A percentile compares a stretch with the other conserved stretches of the same genome.
Conservation (phyloP, 2,329 filamentous ascomycete species). For the Coniella vitis region DNA sequence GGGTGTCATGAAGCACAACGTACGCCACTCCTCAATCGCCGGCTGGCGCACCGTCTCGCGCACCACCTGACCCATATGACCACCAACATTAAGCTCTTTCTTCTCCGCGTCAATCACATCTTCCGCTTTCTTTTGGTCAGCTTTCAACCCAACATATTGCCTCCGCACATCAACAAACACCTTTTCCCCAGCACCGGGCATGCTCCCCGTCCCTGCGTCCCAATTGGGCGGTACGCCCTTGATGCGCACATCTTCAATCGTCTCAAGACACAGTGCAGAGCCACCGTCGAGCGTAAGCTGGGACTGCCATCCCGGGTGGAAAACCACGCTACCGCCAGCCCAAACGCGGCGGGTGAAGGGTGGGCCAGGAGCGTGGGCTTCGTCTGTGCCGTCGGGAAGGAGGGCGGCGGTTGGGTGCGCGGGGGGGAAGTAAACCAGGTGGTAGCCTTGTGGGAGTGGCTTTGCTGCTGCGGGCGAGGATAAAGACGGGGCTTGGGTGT, state of each 20-base stretch:
- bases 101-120: neutral
- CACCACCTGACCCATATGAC: neutral
- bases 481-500: no score
- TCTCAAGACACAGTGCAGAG: slow-evolving; percentile 38
- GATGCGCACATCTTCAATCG: slow-evolving; percentile 32
- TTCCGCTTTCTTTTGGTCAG: slow-evolving; percentile 18
- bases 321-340: slow-evolving; percentile 70
- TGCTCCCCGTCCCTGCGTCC: slow-evolving; percentile 15
- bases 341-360: slow-evolving; percentile 77
- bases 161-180: slow-evolving; percentile 47
- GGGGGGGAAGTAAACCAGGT: slow-evolving; percentile 82
- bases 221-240: slow-evolving; percentile 14
- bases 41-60: neutral
- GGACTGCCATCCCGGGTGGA: slow-evolving; percentile 30
- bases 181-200: slow-evolving; percentile 29
- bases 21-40: slow-evolving; percentile 41
- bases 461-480: neutral
- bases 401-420: slow-evolving; percentile 55
- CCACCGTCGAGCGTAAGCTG: slow-evolving; percentile 33
- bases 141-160: slow-evolving; percentile 31
- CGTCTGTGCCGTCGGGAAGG: slow-evolving; percentile 78
- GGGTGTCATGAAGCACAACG: slow-evolving; percentile 46
- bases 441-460: slow-evolving; percentile 59
- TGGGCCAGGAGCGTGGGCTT: slow-evolving; percentile 64
- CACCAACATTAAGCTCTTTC: no score